Evolutionary conservation across 352 stramenopile genomes (phyloP).

Genomic region (Globisporangium heterothallicum): DNA sequence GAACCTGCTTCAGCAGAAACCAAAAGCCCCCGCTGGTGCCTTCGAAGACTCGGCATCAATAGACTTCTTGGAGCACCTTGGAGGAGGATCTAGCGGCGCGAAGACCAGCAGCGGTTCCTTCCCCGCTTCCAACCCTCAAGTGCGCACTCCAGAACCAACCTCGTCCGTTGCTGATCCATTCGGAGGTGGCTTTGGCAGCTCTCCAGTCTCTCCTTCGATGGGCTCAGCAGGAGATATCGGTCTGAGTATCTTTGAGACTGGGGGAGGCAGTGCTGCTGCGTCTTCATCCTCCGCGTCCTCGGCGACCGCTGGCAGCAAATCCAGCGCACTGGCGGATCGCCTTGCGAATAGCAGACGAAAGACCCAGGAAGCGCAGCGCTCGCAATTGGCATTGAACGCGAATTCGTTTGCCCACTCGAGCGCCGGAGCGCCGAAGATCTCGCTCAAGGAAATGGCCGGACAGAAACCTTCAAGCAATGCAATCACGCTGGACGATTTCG

Average conservation of each 20-base stretch:
- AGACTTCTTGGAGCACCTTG: conserved; percentile 62
- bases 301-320: conserved; percentile 26
- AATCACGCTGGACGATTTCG: conserved; percentile 51
- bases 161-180: conserved; percentile 22
- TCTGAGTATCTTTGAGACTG: conserved; percentile 16
- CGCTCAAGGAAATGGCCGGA: conserved; percentile 49
- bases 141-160: conserved; percentile 15
- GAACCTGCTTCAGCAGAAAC: conserved; percentile 73
- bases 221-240: conserved; percentile 1
- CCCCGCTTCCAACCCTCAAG: conserved; percentile 14
- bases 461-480: neutral
- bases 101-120: conserved; percentile 31
- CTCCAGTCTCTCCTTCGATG: conserved; percentile 5
- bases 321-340: conserved; percentile 53
- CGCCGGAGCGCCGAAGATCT: conserved; percentile 31
- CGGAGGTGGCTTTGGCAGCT: conserved; percentile 16
- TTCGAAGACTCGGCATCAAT: conserved; percentile 50
- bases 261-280: neutral
- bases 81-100: conserved; percentile 11
- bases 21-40: conserved; percentile 22
- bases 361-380: conserved; percentile 65
- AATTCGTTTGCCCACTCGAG: conserved; percentile 35
- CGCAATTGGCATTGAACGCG: conserved; percentile 52
- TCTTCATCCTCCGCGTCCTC: conserved; percentile 18
- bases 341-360: conserved; percentile 55